Evolutionary conservation across 352 stramenopile genomes (phyloP).

Genomic region (Thraustochytrium sp.): DNA sequence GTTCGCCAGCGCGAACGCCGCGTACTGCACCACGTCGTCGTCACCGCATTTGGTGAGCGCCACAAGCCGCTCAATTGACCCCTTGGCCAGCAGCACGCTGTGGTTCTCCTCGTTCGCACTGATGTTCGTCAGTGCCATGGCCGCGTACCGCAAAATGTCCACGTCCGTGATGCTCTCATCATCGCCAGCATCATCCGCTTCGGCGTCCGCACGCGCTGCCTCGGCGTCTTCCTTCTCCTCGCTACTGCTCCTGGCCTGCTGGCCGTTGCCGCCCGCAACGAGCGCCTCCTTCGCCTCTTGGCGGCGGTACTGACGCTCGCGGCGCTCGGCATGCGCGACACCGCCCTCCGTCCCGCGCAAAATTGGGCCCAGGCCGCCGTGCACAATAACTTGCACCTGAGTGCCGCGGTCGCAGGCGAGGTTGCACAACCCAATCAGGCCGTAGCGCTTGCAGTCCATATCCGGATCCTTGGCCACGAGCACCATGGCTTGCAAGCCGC

Average conservation of each 20-base stretch:
- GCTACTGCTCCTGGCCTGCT: too few species aligned
- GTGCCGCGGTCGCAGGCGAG: conserved; percentile 77
- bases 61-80: conserved; percentile 71
- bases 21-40: conserved; percentile 76
- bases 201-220: not conserved
- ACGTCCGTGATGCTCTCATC: conserved; percentile 51
- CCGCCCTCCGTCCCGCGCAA: conserved; percentile 50
- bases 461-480: conserved; percentile 78
- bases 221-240: too few species aligned
- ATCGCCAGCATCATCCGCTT: conserved; percentile 55
- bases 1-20: conserved; percentile 84
- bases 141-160: conserved; percentile 78
- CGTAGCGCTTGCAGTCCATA: conserved; percentile 71
- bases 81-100: conserved; percentile 74
- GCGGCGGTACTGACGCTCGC: too few species aligned
- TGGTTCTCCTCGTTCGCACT: conserved; percentile 88
- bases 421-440: conserved; percentile 89
- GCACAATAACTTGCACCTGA: conserved; percentile 83
- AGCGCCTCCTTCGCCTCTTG: too few species aligned
- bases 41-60: conserved; percentile 64
- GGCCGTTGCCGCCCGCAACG: too few species aligned
- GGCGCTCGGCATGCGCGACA: not conserved
- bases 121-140: conserved; percentile 90
- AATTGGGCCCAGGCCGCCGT: conserved; percentile 79
- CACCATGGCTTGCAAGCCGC: conserved; percentile 82